Conservation (phyloP, 2,329 filamentous ascomycete species). For the Neofusicoccum sp. region DNA sequence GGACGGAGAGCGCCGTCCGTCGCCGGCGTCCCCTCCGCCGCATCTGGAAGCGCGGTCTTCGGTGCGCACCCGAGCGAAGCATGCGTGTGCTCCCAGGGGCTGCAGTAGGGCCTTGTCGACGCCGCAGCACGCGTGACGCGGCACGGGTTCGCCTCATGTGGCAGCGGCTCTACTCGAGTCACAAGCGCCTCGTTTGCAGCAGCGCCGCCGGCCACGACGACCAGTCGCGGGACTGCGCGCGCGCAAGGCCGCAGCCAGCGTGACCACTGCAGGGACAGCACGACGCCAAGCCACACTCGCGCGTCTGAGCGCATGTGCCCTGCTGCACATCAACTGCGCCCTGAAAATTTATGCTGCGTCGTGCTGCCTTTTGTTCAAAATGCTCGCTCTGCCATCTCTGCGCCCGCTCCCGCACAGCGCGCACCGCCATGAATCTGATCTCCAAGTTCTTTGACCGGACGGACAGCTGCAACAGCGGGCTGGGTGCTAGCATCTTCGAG, state of each 20-base stretch:
- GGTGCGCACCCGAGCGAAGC: background rate
- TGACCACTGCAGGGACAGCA: conserved; percentile 16
- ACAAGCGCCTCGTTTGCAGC: conserved; percentile 1
- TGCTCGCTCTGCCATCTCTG: background rate
- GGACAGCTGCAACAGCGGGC: background rate
- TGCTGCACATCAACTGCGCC: conserved; percentile 11
- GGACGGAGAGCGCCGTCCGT: background rate
- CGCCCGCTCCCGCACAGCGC: background rate
- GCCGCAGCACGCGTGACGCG: background rate
- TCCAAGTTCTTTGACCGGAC: background rate
- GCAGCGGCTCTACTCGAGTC: background rate
- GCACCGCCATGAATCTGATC: conserved; percentile 12
- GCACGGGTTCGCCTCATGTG: conserved; percentile 15
- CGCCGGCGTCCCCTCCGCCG: background rate
- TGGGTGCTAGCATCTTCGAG: conserved; percentile 12
- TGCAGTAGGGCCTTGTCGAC: background rate
- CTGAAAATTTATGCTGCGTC: conserved; percentile 12
- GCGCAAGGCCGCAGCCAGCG: background rate
- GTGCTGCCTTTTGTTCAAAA: background rate
- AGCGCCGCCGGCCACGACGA: background rate
- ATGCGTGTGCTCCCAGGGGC: background rate
- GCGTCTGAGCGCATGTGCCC: conserved; percentile 4
- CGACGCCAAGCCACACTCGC: conserved; percentile 7
- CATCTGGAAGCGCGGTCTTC: background rate
- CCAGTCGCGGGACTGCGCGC: background rate